Evolutionary conservation across 2,329 filamentous ascomycete genomes (phyloP).

Genomic region (Claviceps africana): DNA sequence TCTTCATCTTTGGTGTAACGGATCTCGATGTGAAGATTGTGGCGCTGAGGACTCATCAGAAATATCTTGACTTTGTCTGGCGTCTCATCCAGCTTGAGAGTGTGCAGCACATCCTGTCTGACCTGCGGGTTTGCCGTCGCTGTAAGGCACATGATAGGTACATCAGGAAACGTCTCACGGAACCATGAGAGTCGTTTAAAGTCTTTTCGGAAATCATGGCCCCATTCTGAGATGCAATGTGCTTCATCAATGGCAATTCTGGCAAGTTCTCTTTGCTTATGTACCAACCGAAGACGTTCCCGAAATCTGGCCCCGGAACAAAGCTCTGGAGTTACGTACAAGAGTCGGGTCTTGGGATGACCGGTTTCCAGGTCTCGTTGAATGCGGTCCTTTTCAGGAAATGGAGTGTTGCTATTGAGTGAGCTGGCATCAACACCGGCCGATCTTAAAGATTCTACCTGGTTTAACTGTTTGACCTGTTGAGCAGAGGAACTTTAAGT

Average conservation of each 20-base stretch:
- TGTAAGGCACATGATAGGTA: slow-evolving; percentile 85
- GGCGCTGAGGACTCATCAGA: slow-evolving; percentile 67
- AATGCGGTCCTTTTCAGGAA: slow-evolving; percentile 50
- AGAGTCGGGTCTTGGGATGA: slow-evolving; percentile 66
- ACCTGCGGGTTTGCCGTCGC: slow-evolving; percentile 78
- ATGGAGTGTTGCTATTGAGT: slow-evolving; percentile 70
- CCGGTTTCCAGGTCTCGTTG: slow-evolving; percentile 74
- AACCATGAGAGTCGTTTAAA: slow-evolving; percentile 85
- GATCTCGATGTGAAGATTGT: slow-evolving; percentile 84
- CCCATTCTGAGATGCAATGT: slow-evolving; percentile 97
- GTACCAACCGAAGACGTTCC: slow-evolving; percentile 54
- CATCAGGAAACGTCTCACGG: slow-evolving; percentile 62
- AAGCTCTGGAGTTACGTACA: slow-evolving; percentile 89
- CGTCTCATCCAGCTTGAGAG: slow-evolving; percentile 50
- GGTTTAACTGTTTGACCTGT: slow-evolving; percentile 53
- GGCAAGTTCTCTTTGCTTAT: slow-evolving; percentile 72
- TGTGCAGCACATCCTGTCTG: slow-evolving; percentile 65
- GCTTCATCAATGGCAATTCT: slow-evolving; percentile 87
- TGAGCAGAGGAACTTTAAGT: background rate
- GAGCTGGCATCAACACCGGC: slow-evolving; percentile 69
- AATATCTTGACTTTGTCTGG: slow-evolving; percentile 55
- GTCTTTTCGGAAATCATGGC: slow-evolving; percentile 87
- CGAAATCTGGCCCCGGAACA: slow-evolving; percentile 70
- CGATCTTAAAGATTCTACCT: slow-evolving; percentile 65
- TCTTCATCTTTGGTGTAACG: slow-evolving; percentile 67